These are phyloP conservation scores for Botrytis hyacinthi DNA, from an alignment of 2,329 filamentous ascomycete genomes.

Conservation along the genomic window DNA sequence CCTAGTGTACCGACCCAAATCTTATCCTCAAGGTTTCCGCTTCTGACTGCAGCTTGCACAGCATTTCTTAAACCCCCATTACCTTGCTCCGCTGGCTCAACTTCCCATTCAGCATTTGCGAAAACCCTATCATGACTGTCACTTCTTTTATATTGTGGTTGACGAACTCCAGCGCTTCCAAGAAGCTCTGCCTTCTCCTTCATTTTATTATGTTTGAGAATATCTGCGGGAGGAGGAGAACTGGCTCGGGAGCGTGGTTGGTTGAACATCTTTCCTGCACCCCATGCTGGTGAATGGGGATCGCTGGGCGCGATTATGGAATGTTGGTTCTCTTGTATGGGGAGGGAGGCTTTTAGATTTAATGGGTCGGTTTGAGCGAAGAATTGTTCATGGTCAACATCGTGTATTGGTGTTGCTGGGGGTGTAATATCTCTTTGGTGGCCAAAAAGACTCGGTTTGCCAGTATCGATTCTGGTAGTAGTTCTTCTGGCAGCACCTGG, in stretches of 20 bases:
- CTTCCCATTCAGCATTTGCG: conserved; percentile 75
- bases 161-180: conserved; percentile 55
- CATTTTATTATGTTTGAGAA: conserved; percentile 65
- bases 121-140: conserved; percentile 69
- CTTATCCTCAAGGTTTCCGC: conserved; percentile 68
- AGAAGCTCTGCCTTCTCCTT: conserved; percentile 57
- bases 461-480: conserved; percentile 54
- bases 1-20: conserved; percentile 92
- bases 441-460: conserved; percentile 43
- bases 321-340: conserved; percentile 47
- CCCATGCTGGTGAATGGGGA: conserved; percentile 75
- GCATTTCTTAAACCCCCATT: conserved; percentile 92
- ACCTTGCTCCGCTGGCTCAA: conserved; percentile 83
- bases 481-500: conserved; percentile 36
- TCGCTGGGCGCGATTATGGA: conserved; percentile 66
- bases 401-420: conserved; percentile 38
- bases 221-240: conserved; percentile 70
- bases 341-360: conserved; percentile 53
- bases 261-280: conserved; percentile 41
- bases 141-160: conserved; percentile 55
- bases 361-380: conserved; percentile 58
- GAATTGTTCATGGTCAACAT: conserved; percentile 45
- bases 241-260: conserved; percentile 76
- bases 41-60: conserved; percentile 71
- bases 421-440: conserved; percentile 36